Percentiles rank a stretch among this genome's conserved stretches.
These are phyloP conservation scores for Rhizophora apiculata DNA, from an alignment of 345 rosid genomes.

Conservation along the genomic window DNA sequence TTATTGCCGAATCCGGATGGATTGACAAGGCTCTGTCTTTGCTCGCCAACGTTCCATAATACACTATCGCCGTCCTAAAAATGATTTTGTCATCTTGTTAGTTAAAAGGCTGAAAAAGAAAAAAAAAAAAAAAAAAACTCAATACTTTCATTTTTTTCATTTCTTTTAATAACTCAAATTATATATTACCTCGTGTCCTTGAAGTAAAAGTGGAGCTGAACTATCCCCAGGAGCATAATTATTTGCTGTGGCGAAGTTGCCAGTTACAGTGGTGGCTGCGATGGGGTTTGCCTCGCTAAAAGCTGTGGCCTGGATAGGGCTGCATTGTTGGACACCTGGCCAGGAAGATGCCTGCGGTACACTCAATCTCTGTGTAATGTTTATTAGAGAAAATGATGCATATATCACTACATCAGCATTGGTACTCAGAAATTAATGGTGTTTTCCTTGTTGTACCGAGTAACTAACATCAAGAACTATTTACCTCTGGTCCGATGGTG, in stretches of 20 bases:
- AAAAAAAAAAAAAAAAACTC: no score
- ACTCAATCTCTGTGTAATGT: constrained; percentile 33
- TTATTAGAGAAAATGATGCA: constrained; percentile 33
- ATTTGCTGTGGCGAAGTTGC: constrained; percentile 19
- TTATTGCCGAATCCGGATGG: constrained; percentile 45
- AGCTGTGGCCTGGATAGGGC: constrained; percentile 31
- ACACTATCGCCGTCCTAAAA: constrained; percentile 39
- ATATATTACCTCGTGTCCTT: constrained; percentile 11
- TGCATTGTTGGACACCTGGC: constrained; percentile 37
- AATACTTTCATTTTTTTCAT: no score
- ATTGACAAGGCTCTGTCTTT: constrained; percentile 41
- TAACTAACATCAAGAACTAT: not conserved
- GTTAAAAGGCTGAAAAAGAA: not conserved
- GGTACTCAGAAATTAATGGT: not conserved
- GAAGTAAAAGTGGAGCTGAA: constrained; percentile 31
- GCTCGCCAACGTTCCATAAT: constrained; percentile 52
- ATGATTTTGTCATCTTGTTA: constrained; percentile 23
- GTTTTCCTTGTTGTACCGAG: not conserved
- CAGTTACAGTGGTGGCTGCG: not conserved
- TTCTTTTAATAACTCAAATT: no score
- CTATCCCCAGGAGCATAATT: constrained; percentile 29
- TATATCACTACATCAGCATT: constrained; percentile 16
- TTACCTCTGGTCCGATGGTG: constrained; percentile 51
- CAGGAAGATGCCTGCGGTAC: constrained; percentile 21
- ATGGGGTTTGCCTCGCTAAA: constrained; percentile 37